Percentiles rank a stretch among this genome's conserved stretches.
Conservation (phyloP, 441 rosid species). For the Mallotus japonicus region DNA sequence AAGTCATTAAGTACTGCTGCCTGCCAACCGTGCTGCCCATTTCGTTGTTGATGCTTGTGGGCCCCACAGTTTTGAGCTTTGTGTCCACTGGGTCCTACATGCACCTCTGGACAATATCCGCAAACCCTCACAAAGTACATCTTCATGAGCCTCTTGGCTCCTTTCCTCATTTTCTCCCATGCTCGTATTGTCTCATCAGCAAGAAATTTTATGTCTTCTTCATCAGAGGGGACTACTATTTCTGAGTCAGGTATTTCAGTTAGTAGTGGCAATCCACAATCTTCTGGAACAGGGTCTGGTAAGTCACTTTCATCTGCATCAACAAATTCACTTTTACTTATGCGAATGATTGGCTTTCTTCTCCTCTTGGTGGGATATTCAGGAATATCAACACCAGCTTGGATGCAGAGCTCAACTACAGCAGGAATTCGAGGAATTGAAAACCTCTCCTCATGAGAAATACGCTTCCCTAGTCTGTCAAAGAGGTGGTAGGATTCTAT, state of each 20-base stretch:
- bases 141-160: conserved; percentile 78
- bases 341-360: conserved; percentile 78
- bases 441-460: conserved; percentile 77
- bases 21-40: conserved; percentile 98
- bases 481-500: conserved; percentile 79
- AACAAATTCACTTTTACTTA: conserved; percentile 66
- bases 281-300: conserved; percentile 61
- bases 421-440: conserved; percentile 78
- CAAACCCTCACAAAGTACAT: conserved; percentile 84
- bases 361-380: conserved; percentile 83
- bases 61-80: conserved; percentile 96
- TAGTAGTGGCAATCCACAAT: conserved; percentile 48
- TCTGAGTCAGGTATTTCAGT: conserved; percentile 58
- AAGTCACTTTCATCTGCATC: conserved; percentile 91
- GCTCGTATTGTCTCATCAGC: conserved; percentile 78
- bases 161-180: conserved; percentile 79
- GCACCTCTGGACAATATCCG: conserved; percentile 92
- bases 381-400: conserved; percentile 77
- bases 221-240: conserved; percentile 45
- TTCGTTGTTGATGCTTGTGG: conserved; percentile 90
- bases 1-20: conserved; percentile 76
- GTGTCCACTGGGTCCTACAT: conserved; percentile 84
- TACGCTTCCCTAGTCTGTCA: conserved; percentile 79
- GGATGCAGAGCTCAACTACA: conserved; percentile 85
- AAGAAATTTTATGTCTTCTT: conserved; percentile 55